These are phyloP conservation scores for Myochromella boudieri DNA, from an alignment of 768 basidiomycete genomes.

Conservation along the genomic window DNA sequence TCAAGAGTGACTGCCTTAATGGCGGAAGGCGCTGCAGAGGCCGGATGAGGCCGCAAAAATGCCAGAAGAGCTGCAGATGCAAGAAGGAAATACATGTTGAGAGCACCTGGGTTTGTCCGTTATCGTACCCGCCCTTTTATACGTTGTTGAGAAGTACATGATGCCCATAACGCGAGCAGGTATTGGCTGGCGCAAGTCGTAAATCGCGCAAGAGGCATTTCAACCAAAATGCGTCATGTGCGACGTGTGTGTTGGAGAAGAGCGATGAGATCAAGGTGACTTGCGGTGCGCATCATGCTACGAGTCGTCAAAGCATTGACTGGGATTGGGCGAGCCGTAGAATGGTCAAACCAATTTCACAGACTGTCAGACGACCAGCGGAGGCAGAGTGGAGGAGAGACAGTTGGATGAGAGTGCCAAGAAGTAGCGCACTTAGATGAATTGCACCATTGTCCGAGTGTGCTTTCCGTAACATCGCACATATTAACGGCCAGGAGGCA, in stretches of 20 bases:
- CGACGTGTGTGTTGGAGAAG: constrained; percentile 1
- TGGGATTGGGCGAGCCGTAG: constrained; percentile 1
- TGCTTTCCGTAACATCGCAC: not conserved
- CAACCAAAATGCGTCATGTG: constrained; percentile 1
- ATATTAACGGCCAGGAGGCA: not conserved
- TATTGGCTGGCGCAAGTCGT: constrained; percentile 4
- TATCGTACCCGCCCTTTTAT: constrained; percentile 7
- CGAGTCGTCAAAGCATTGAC: not conserved
- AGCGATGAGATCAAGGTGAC: not conserved
- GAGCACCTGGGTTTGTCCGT: constrained; percentile 9
- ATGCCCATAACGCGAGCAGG: constrained; percentile 1
- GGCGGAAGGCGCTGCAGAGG: constrained; percentile 7
- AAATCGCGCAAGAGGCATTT: constrained; percentile 7
- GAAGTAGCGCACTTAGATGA: not conserved
- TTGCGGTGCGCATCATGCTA: not conserved
- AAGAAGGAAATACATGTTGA: constrained; percentile 22
- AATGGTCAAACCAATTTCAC: not conserved
- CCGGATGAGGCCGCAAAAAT: constrained; percentile 13
- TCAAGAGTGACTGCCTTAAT: constrained; percentile 29
- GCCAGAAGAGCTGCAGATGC: constrained; percentile 19
- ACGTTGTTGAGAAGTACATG: not conserved
- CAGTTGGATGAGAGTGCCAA: constrained; percentile 9
- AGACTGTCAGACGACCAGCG: not conserved
- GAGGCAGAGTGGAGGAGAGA: not conserved
- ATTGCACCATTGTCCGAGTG: not conserved